phyloP scores from a whole-genome alignment of 1,284 basidiomycete genomes.

The Ustilago shanxiensis region DNA sequence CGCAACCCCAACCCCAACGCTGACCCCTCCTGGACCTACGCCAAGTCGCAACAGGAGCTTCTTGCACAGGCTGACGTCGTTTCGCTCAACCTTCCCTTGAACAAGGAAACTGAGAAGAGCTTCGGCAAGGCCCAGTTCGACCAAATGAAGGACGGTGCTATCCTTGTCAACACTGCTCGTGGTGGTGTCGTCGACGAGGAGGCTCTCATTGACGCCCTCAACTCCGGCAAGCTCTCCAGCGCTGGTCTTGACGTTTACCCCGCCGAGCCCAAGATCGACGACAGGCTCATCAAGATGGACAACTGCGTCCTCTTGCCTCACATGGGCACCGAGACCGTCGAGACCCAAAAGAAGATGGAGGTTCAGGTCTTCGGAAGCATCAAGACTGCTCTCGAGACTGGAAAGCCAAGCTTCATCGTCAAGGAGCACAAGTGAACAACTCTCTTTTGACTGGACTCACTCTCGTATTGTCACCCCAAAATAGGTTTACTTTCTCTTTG shows the following conservation, averaged over 20 bases:
- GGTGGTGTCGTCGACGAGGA: conserved; percentile 72
- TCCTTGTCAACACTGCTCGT: conserved; percentile 73
- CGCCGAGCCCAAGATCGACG: conserved; percentile 49
- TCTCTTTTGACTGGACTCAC: neutral
- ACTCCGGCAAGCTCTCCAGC: conserved; percentile 71
- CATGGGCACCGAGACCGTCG: conserved; percentile 56
- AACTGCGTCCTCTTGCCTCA: conserved; percentile 46
- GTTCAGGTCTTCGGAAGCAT: conserved; percentile 49
- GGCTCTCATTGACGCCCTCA: conserved; percentile 58
- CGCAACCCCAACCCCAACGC: conserved; percentile 54
- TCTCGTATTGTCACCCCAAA: conserved; percentile 3
- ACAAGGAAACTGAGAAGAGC: conserved; percentile 69
- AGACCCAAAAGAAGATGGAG: conserved; percentile 58
- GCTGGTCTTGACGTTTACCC: conserved; percentile 89
- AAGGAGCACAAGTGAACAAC: conserved; percentile 51
- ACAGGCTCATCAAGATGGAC: conserved; percentile 46
- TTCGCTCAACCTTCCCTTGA: conserved; percentile 73
- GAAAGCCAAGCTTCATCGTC: conserved; percentile 49
- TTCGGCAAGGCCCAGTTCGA: conserved; percentile 70
- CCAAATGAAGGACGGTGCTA: conserved; percentile 70
- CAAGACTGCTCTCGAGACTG: conserved; percentile 48
- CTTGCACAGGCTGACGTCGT: conserved; percentile 72
- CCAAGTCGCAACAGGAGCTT: conserved; percentile 69
- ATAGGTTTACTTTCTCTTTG: neutral
- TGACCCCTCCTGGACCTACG: conserved; percentile 43